A percentile compares a stretch with the other conserved stretches of the same genome.
phyloP scores from a whole-genome alignment of 306 rosid genomes.

The Glycyrrhiza uralensis region DNA sequence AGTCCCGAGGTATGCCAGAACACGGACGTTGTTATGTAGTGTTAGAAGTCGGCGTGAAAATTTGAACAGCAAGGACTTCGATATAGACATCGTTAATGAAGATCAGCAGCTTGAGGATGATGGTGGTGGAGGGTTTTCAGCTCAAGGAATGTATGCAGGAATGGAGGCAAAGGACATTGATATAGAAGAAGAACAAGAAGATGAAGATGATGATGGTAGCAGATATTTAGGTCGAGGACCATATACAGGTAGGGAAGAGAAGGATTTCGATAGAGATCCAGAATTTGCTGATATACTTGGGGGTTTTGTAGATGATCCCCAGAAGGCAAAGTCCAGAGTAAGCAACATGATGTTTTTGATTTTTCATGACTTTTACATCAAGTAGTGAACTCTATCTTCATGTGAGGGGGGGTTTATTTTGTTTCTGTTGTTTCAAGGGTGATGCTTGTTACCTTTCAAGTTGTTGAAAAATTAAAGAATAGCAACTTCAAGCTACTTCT shows the following conservation, averaged over 20 bases:
- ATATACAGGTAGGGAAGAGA: slow-evolving; percentile 45
- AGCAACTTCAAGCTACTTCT: not conserved
- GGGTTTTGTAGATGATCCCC: slow-evolving; percentile 62
- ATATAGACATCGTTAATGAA: slow-evolving; percentile 27
- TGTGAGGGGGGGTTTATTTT: not conserved
- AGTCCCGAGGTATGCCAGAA: not conserved
- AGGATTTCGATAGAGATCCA: slow-evolving; percentile 73
- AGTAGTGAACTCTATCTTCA: not conserved
- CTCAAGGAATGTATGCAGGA: slow-evolving; percentile 29
- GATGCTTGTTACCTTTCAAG: slow-evolving; percentile 5
- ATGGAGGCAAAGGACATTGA: slow-evolving; percentile 44
- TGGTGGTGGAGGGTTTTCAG: slow-evolving; percentile 26
- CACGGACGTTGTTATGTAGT: not conserved
- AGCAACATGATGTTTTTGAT: slow-evolving; percentile 18
- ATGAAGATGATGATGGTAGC: slow-evolving; percentile 18
- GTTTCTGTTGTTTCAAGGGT: slow-evolving; percentile 6
- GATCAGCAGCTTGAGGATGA: slow-evolving; percentile 30
- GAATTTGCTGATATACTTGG: slow-evolving; percentile 82
- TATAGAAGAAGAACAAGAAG: slow-evolving; percentile 15
- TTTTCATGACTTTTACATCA: not conserved
- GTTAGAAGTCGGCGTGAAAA: slow-evolving; percentile 23
- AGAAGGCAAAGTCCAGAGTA: slow-evolving; percentile 73
- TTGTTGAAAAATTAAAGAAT: slow-evolving; percentile 18
- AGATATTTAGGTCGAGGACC: slow-evolving; percentile 40
- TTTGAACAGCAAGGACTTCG: slow-evolving; percentile 30